A percentile compares a stretch with the other conserved stretches of the same genome.
Evolutionary conservation across 306 rosid species (phyloP).

Genomic region (Prunus kanzakura): DNA sequence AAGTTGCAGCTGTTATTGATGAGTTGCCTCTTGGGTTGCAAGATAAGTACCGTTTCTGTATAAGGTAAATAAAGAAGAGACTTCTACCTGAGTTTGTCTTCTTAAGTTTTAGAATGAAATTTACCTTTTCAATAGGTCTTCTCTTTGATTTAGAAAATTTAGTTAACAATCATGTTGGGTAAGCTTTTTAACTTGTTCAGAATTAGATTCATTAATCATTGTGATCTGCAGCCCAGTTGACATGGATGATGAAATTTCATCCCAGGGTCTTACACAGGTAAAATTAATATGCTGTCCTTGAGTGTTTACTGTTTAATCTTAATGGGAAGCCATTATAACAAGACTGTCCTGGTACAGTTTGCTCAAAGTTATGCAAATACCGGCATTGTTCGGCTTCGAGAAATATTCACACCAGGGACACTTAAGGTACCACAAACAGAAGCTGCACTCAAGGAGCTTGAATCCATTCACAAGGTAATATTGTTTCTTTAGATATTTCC

Average conservation of each 20-base stretch:
- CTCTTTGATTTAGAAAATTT: constrained; percentile 16
- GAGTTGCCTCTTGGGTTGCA: constrained; percentile 70
- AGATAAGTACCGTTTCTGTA: constrained; percentile 81
- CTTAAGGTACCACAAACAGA: constrained; percentile 73
- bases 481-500: neutral
- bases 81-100: neutral
- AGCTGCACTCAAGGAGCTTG: constrained; percentile 77
- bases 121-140: neutral
- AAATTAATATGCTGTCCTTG: constrained; percentile 18
- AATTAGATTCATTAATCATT: constrained; percentile 22
- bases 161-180: constrained; percentile 4
- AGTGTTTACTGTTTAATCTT: constrained; percentile 20
- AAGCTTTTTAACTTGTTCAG: constrained; percentile 10
- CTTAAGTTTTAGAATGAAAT: neutral
- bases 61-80: constrained; percentile 51
- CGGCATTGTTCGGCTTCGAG: constrained; percentile 81
- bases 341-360: constrained; percentile 49
- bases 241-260: constrained; percentile 72
- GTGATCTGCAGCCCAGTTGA: constrained; percentile 80
- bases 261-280: constrained; percentile 90
- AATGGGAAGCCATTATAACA: constrained; percentile 7
- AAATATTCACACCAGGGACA: constrained; percentile 82
- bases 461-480: constrained; percentile 89
- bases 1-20: constrained; percentile 79
- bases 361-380: constrained; percentile 67